Evolutionary conservation across 192 early-diverging fungal species (phyloP), one percentile per base, ranked within the genome.

Genomic region (Coemansia sp.): DNA sequence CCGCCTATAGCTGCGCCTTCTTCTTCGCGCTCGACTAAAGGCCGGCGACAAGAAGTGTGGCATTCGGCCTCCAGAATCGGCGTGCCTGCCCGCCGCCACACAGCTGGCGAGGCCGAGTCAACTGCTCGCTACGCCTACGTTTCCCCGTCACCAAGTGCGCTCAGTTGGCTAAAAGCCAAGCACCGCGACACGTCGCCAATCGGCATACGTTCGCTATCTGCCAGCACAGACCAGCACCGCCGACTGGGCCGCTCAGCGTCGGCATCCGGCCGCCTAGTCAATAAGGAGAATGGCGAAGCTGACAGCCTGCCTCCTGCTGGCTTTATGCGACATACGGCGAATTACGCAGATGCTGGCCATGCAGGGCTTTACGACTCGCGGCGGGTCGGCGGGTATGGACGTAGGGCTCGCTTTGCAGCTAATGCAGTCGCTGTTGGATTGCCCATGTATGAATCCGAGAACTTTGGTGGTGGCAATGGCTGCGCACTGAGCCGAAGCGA

Each of bases 131-230:
- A 72, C n/a, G 36, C 51, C n/a, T 27, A 64, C 36, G 22, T 51
- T 44, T 42, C 36, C 1, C 36, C 36, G 5, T 66, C 68, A 50
- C 71, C 68, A 1, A n/a, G 62, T n/a, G 22, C 46, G 17, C 36
- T 15, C 32, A 55, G 36, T 31, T 59, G 71, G 67, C 32, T 58
- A 12, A 65, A 64, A 56, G 13, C 40, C 51, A 79, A 66, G 65
- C 65, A 67, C 46, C 68, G 77, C 0, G 45, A 61, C 62, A 62
- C 72, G 2, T 79, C 77, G 55, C 77, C 77, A 8, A 79, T 79
- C 27, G 77, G 77, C 50, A 61, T 79, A 36, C 72, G 69, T 10
- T 42, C 72, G 0, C 69, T 67, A 7, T 74, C 71, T 0, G 40
- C 42, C 40, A 65, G 53, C 62, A 29, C 53, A 39, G 29, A 51